These are phyloP conservation scores for Pichia insulana DNA, from an alignment of 805 yeast genomes.

Conservation along the genomic window DNA sequence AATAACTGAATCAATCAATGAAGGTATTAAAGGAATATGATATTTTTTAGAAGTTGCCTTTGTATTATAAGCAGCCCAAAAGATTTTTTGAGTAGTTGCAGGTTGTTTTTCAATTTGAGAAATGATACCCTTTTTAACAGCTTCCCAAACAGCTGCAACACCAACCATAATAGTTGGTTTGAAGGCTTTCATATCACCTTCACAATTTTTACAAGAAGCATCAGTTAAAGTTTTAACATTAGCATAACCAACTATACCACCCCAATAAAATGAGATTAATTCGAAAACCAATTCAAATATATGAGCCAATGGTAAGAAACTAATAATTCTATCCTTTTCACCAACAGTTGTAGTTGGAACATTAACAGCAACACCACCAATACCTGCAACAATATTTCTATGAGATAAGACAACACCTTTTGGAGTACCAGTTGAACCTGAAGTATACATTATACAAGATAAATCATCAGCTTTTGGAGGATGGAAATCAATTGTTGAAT, in stretches of 20 bases:
- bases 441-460: slow-evolving; percentile 78
- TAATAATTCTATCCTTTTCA: slow-evolving; percentile 63
- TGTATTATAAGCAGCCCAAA: slow-evolving; percentile 81
- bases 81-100: slow-evolving; percentile 59
- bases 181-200: slow-evolving; percentile 80
- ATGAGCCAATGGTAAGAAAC: slow-evolving; percentile 93
- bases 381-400: slow-evolving; percentile 67
- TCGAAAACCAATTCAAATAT: slow-evolving; percentile 91
- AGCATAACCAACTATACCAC: slow-evolving; percentile 83
- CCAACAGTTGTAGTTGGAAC: slow-evolving; percentile 45
- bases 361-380: slow-evolving; percentile 69
- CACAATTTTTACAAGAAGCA: slow-evolving; percentile 70
- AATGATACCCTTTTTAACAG: slow-evolving; percentile 84
- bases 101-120: slow-evolving; percentile 65
- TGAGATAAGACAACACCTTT: slow-evolving; percentile 73
- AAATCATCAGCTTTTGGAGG: slow-evolving; percentile 51
- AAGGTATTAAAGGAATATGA: slow-evolving; percentile 72
- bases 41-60: slow-evolving; percentile 55
- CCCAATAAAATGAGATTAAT: slow-evolving; percentile 76
- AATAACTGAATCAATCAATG: slow-evolving; percentile 58
- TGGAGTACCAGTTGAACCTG: slow-evolving; percentile 81
- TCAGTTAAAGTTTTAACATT: slow-evolving; percentile 86
- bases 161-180: slow-evolving; percentile 95
- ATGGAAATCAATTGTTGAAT: slow-evolving; percentile 29
- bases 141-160: slow-evolving; percentile 98